Conservation (phyloP, 2,329 filamentous ascomycete species). For the Fusarium sp. region DNA sequence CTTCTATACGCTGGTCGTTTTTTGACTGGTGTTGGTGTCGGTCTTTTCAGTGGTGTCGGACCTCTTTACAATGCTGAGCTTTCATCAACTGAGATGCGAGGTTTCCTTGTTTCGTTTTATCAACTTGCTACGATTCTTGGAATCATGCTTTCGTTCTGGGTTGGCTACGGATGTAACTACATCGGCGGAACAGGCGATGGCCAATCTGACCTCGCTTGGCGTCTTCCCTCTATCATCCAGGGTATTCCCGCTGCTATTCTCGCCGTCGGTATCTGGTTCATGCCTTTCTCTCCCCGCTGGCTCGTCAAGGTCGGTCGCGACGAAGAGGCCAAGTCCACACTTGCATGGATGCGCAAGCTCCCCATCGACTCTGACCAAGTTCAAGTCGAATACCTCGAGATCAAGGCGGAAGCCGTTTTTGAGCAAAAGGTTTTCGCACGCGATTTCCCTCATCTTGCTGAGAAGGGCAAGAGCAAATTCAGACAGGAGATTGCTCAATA, state of each 20-base stretch:
- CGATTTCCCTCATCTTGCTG: conserved; percentile 60
- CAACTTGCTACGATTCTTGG: conserved; percentile 59
- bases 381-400: conserved; percentile 82
- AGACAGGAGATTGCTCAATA: conserved; percentile 62
- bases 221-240: conserved; percentile 60
- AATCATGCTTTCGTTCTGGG: conserved; percentile 64
- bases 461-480: conserved; percentile 56
- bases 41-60: conserved; percentile 58
- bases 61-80: conserved; percentile 64
- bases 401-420: conserved; percentile 81
- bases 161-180: conserved; percentile 59
- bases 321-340: conserved; percentile 64
- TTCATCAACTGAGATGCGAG: conserved; percentile 73
- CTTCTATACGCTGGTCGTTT: conserved; percentile 62
- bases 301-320: conserved; percentile 78
- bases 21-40: conserved; percentile 62
- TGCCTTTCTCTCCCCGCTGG: conserved; percentile 84
- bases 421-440: conserved; percentile 77
- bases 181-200: conserved; percentile 60
- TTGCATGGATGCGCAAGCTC: conserved; percentile 30
- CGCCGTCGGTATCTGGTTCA: conserved; percentile 77
- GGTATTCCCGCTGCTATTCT: conserved; percentile 63
- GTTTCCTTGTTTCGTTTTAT: conserved; percentile 72
- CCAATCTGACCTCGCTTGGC: conserved; percentile 57
- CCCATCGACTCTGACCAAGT: conserved; percentile 73